These are phyloP conservation scores for Saxophila tyrrhenica DNA, from an alignment of 495 filamentous ascomycete genomes.

Conservation along the genomic window DNA sequence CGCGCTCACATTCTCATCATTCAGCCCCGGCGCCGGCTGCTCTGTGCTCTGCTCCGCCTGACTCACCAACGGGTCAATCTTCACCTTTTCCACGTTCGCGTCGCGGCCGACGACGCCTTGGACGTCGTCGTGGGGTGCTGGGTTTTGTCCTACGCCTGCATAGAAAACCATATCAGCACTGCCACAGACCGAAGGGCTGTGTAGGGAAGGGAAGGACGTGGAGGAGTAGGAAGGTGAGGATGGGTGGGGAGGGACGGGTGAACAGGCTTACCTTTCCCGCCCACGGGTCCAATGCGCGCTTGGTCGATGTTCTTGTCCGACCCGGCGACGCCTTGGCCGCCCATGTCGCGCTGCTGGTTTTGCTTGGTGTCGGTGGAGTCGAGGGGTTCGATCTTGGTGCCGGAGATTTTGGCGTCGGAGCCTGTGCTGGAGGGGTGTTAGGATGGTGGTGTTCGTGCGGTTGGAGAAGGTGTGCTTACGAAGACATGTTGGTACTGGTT, in stretches of 20 bases:
- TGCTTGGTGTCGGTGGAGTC: slow-evolving; percentile 3
- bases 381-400: slow-evolving; percentile 6
- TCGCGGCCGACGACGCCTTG: slow-evolving; percentile 19
- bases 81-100: slow-evolving; percentile 2
- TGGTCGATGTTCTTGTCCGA: slow-evolving; percentile 9
- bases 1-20: slow-evolving; percentile 13
- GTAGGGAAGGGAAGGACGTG: background rate
- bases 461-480: no score
- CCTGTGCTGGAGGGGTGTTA: background rate
- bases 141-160: background rate
- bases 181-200: background rate
- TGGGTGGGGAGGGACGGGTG: no score
- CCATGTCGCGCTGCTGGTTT: background rate
- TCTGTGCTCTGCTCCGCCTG: background rate
- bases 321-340: background rate
- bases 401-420: slow-evolving; percentile 8
- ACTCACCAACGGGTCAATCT: slow-evolving; percentile 17
- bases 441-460: no score
- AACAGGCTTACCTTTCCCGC: slow-evolving; percentile 1
- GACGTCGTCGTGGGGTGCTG: background rate
- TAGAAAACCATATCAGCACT: background rate
- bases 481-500: no score
- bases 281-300: slow-evolving; percentile 4
- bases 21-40: slow-evolving; percentile 5
- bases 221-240: background rate